Conservation (phyloP, 306 rosid species). For the Hippophae tibetana region DNA sequence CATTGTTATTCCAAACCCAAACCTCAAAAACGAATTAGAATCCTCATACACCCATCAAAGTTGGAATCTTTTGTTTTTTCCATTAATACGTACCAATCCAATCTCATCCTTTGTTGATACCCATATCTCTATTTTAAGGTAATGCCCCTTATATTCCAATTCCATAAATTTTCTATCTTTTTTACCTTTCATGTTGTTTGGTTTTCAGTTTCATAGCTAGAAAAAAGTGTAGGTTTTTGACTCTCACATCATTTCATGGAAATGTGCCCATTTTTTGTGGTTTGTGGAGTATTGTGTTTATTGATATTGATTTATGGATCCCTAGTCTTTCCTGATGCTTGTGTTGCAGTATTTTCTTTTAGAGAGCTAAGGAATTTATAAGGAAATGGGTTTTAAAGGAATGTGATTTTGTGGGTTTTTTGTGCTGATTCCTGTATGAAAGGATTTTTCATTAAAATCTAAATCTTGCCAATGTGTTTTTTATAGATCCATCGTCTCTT, state of each 20-base stretch:
- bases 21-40: neutral
- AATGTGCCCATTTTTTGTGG: neutral
- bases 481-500: no score
- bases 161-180: neutral
- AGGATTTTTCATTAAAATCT: no score
- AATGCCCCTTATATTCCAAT: neutral
- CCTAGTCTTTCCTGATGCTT: neutral
- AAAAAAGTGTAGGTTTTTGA: conserved; percentile 11
- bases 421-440: neutral
- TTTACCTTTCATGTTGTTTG: conserved; percentile 1
- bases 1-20: conserved; percentile 7
- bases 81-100: conserved; percentile 8
- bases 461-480: no score
- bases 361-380: neutral
- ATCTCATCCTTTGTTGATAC: conserved; percentile 18
- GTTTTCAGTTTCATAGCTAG: conserved; percentile 8
- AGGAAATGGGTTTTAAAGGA: neutral
- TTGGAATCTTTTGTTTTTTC: neutral
- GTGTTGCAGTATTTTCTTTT: neutral
- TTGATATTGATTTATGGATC: neutral
- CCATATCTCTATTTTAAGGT: conserved; percentile 37
- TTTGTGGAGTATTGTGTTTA: neutral
- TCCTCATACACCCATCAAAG: conserved; percentile 6
- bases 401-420: neutral
- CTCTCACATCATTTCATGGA: neutral